A percentile compares a stretch with the other conserved stretches of the same genome.
Evolutionary conservation across 306 rosid species (phyloP).

Genomic region (Quercus dentata): DNA sequence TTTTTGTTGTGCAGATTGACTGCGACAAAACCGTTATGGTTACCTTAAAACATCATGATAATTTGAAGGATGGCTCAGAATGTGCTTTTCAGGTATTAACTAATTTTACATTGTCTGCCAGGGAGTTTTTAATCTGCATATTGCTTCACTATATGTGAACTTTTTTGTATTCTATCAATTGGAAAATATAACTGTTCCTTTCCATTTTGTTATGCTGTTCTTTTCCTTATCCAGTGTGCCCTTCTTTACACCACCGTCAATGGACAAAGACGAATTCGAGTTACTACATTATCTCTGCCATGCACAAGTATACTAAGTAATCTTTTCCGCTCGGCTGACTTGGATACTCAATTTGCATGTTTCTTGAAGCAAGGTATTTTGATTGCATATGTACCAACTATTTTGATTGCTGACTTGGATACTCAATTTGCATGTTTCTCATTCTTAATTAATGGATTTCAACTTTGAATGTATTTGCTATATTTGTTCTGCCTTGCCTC

Average conservation of each 20-base stretch:
- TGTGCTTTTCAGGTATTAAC: conserved; percentile 87
- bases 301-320: conserved; percentile 96
- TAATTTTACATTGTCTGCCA: conserved; percentile 7
- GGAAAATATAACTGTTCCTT: conserved; percentile 3
- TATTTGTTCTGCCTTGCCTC: too few relatives aligned
- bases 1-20: conserved; percentile 73
- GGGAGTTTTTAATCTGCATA: conserved; percentile 12
- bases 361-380: conserved; percentile 90
- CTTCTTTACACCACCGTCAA: conserved; percentile 91
- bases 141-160: conserved; percentile 6
- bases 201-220: conserved; percentile 11
- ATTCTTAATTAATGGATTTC: too few relatives aligned
- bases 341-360: conserved; percentile 94
- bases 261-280: conserved; percentile 95
- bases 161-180: background rate
- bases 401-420: too few relatives aligned
- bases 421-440: background rate
- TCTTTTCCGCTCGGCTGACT: conserved; percentile 92
- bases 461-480: too few relatives aligned
- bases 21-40: conserved; percentile 93
- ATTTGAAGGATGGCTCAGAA: conserved; percentile 96
- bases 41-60: conserved; percentile 87
- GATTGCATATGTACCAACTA: background rate
- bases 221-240: conserved; percentile 64
- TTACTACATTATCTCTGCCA: conserved; percentile 81